Percentiles rank a stretch among this genome's conserved stretches.
phyloP scores from a whole-genome alignment of 2,329 filamentous ascomycete species.

The Botrytis galanthina region DNA sequence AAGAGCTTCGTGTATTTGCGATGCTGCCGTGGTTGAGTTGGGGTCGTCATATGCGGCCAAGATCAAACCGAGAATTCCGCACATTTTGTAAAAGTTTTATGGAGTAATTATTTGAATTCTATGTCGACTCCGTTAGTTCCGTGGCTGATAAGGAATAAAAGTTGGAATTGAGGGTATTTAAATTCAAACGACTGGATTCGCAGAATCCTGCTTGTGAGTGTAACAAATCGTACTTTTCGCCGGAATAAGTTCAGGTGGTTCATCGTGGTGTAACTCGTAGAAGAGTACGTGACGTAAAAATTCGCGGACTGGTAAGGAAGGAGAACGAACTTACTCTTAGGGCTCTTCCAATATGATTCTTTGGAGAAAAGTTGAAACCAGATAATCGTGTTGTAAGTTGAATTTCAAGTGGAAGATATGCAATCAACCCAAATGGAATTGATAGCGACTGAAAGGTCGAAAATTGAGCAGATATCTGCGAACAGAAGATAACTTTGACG shows the following conservation, averaged over 20 bases:
- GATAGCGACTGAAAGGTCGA: not conserved
- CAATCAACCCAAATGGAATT: not conserved
- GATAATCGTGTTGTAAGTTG: not conserved
- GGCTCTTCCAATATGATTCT: not conserved
- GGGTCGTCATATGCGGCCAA: slow-evolving; percentile 53
- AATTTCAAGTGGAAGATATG: not conserved
- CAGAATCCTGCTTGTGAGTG: slow-evolving; percentile 33
- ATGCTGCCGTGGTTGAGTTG: slow-evolving; percentile 51
- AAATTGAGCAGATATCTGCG: slow-evolving; percentile 5
- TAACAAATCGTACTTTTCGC: slow-evolving; percentile 35
- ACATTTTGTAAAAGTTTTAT: slow-evolving; percentile 46
- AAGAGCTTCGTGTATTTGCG: slow-evolving; percentile 68
- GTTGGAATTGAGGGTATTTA: slow-evolving; percentile 16
- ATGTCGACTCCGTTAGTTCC: slow-evolving; percentile 18
- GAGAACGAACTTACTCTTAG: not conserved
- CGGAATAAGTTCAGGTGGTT: slow-evolving; percentile 30
- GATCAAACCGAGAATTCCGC: slow-evolving; percentile 60
- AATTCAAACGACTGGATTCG: slow-evolving; percentile 28
- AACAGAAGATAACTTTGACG: slow-evolving; percentile 2
- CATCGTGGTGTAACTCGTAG: not conserved
- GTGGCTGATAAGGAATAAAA: slow-evolving; percentile 1
- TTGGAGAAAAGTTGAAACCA: not conserved
- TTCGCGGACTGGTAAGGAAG: not conserved
- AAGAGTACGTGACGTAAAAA: not conserved
- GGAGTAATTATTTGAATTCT: slow-evolving; percentile 8